Percentiles rank a stretch among this genome's conserved stretches.
Conservation (phyloP, 2,329 filamentous ascomycete genomes). For the Nemania sp. region DNA sequence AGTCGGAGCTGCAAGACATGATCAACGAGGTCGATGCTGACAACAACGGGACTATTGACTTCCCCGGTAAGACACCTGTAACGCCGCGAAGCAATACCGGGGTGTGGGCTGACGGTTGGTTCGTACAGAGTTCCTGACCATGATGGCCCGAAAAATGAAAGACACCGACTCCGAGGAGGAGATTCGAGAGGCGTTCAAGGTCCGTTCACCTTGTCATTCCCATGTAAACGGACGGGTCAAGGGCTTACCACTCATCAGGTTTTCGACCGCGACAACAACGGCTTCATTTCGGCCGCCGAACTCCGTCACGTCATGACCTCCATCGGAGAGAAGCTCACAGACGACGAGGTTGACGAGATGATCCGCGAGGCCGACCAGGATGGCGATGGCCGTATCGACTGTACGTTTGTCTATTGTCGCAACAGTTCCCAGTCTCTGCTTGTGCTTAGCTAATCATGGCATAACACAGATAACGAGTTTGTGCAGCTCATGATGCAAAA, state of each 20-base stretch:
- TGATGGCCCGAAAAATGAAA: constrained; percentile 96
- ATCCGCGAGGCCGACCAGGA: constrained; percentile 90
- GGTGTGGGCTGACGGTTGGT: constrained; percentile 36
- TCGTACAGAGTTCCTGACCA: constrained; percentile 78
- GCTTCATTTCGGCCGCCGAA: constrained; percentile 87
- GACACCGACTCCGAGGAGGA: constrained; percentile 91
- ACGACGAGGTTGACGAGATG: constrained; percentile 92
- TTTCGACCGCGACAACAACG: constrained; percentile 90
- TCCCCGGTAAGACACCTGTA: constrained; percentile 67
- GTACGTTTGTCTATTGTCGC: constrained; percentile 55
- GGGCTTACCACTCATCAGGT: constrained; percentile 51
- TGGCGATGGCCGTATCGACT: constrained; percentile 86
- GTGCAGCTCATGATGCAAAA: constrained; percentile 97
- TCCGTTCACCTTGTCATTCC: constrained; percentile 40
- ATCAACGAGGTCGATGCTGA: constrained; percentile 93
- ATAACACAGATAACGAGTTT: constrained; percentile 80
- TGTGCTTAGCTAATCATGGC: constrained; percentile 33
- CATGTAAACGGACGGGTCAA: constrained; percentile 12
- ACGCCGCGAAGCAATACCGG: not conserved
- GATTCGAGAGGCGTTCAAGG: constrained; percentile 88
- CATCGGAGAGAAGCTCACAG: constrained; percentile 88
- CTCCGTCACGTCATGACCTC: constrained; percentile 90
- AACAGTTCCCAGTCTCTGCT: not conserved
- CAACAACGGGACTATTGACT: constrained; percentile 92
- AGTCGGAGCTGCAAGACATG: constrained; percentile 91